Percentiles rank a stretch among this genome's conserved stretches.
Conservation (phyloP, 2,329 filamentous ascomycete species). For the Paecilomyces sp. region DNA sequence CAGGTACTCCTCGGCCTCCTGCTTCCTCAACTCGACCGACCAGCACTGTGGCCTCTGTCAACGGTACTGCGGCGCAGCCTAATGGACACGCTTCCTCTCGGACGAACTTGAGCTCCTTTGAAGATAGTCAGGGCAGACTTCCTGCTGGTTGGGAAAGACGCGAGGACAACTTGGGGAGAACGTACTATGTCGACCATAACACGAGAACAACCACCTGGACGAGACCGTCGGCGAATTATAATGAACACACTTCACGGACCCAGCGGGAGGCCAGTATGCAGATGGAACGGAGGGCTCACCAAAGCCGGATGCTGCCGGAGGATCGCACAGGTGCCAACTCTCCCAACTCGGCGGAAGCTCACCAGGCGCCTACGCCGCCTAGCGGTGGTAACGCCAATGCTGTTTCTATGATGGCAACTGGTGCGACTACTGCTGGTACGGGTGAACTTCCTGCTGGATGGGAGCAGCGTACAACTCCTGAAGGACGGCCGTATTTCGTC, state of each 20-base stretch:
- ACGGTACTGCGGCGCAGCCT: constrained; percentile 30
- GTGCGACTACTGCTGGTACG: constrained; percentile 86
- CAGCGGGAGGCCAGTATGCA: constrained; percentile 87
- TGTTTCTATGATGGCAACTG: constrained; percentile 87
- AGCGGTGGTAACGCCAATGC: constrained; percentile 44
- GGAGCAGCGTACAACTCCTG: constrained; percentile 93
- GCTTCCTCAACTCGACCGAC: constrained; percentile 27
- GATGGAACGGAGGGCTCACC: constrained; percentile 85
- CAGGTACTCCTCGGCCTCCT: constrained; percentile 25
- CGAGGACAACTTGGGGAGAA: constrained; percentile 89
- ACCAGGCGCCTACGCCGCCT: constrained; percentile 38
- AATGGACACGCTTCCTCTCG: constrained; percentile 31
- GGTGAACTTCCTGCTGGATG: constrained; percentile 92
- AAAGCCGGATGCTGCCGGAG: constrained; percentile 91
- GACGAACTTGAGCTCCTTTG: constrained; percentile 77
- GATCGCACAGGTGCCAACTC: constrained; percentile 92
- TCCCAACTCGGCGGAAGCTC: constrained; percentile 60
- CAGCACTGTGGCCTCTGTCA: constrained; percentile 34
- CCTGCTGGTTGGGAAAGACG: constrained; percentile 93
- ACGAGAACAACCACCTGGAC: constrained; percentile 96
- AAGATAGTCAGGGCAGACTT: constrained; percentile 88
- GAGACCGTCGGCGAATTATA: constrained; percentile 72
- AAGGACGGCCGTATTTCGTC: constrained; percentile 93
- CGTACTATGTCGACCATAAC: constrained; percentile 98
- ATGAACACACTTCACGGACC: constrained; percentile 65